phyloP scores from a whole-genome alignment of 2,329 filamentous ascomycete species.

The Grosmannia serpens region DNA sequence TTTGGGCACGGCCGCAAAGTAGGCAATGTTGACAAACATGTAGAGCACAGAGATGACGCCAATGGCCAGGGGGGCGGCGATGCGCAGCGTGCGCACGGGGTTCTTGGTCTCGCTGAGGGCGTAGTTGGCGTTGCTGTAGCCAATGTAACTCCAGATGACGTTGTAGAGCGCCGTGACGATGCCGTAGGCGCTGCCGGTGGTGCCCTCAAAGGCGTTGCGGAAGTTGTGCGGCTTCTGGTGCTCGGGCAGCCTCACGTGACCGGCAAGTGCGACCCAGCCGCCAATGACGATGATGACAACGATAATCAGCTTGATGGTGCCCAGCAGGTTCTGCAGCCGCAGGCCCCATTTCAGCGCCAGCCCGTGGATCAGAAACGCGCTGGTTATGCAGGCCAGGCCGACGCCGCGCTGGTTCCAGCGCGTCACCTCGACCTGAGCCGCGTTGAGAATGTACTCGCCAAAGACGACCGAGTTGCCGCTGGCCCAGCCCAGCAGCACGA shows the following conservation, averaged over 20 bases:
- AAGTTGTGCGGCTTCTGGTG: slow-evolving; percentile 43
- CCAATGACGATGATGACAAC: slow-evolving; percentile 53
- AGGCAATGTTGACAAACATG: slow-evolving; percentile 56
- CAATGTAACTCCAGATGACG: slow-evolving; percentile 59
- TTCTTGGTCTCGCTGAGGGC: slow-evolving; percentile 54
- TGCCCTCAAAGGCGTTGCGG: slow-evolving; percentile 51
- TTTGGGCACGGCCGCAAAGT: slow-evolving; percentile 48
- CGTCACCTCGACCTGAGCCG: slow-evolving; percentile 47
- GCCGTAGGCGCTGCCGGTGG: slow-evolving; percentile 53
- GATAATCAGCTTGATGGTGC: slow-evolving; percentile 54
- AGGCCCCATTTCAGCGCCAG: slow-evolving; percentile 54
- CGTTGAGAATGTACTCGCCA: slow-evolving; percentile 58
- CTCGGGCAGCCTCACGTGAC: slow-evolving; percentile 39
- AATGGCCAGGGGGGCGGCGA: slow-evolving; percentile 52
- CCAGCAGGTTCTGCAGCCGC: slow-evolving; percentile 54
- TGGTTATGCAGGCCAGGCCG: slow-evolving; percentile 54
- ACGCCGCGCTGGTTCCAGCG: slow-evolving; percentile 58
- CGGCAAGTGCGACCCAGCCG: slow-evolving; percentile 50
- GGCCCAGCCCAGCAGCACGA: slow-evolving; percentile 53
- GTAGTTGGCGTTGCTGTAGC: slow-evolving; percentile 59
- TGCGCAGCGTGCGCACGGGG: slow-evolving; percentile 51
- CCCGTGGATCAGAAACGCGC: slow-evolving; percentile 55
- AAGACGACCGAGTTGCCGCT: slow-evolving; percentile 59
- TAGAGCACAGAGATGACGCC: slow-evolving; percentile 48
- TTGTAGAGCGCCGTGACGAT: slow-evolving; percentile 62